Conservation (phyloP, 345 rosid genomes). For the Jatropha curcas region DNA sequence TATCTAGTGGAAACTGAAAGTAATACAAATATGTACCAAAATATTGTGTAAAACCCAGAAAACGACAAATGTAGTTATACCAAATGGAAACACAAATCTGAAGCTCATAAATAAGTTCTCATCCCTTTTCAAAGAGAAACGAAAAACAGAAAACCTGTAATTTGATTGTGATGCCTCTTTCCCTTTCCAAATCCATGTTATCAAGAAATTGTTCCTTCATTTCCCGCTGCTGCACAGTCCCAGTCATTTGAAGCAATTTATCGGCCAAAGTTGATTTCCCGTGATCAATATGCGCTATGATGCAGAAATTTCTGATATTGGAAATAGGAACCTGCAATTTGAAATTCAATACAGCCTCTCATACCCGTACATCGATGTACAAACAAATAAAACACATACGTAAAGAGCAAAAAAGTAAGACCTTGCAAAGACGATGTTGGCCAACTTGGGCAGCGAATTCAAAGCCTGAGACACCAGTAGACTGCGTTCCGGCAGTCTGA, state of each 20-base stretch:
- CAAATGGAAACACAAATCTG: no score
- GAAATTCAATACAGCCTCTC: background rate
- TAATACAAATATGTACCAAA: background rate
- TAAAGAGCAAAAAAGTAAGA: background rate
- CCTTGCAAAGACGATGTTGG: constrained; percentile 80
- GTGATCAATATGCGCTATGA: constrained; percentile 97
- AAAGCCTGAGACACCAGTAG: constrained; percentile 20
- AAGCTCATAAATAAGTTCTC: no score
- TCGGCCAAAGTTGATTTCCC: constrained; percentile 97
- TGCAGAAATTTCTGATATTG: constrained; percentile 78
- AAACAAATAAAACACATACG: no score
- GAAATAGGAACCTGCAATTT: constrained; percentile 61
- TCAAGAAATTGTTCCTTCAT: constrained; percentile 99
- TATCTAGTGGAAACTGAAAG: background rate
- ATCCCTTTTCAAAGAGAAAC: no score
- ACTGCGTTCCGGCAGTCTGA: background rate
- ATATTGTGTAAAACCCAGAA: background rate
- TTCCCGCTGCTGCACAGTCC: constrained; percentile 88
- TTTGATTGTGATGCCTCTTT: constrained; percentile 96
- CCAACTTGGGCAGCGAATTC: constrained; percentile 48
- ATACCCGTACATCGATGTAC: no score
- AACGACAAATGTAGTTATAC: background rate
- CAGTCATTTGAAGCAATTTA: constrained; percentile 90
- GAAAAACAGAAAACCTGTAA: constrained; percentile 54
- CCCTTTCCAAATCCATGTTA: constrained; percentile 98